These are phyloP conservation scores for Aechmea fasciata DNA, from an alignment of 176 grass and related monocot species.

Conservation along the genomic window DNA sequence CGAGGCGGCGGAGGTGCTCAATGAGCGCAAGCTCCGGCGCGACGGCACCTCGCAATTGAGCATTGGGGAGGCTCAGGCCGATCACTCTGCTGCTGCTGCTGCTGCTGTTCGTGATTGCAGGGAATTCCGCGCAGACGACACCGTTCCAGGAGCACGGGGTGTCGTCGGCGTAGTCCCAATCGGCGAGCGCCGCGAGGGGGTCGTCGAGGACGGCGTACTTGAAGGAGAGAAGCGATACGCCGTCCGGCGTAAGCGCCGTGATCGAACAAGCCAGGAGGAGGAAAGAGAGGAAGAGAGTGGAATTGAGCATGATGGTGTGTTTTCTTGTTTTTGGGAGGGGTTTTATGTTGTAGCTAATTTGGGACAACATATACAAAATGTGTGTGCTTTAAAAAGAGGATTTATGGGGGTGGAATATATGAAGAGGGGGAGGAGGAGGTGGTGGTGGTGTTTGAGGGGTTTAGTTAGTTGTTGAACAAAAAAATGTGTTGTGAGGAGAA, in stretches of 20 bases:
- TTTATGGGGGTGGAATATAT: too few relatives aligned
- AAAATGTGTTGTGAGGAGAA: too few relatives aligned
- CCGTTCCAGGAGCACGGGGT: slow-evolving; percentile 88
- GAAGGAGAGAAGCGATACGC: slow-evolving; percentile 56
- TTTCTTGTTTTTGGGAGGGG: background rate
- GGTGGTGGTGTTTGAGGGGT: too few relatives aligned
- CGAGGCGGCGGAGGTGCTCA: slow-evolving; percentile 76
- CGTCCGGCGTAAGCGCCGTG: slow-evolving; percentile 52
- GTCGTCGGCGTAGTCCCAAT: slow-evolving; percentile 52
- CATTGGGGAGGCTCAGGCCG: slow-evolving; percentile 61
- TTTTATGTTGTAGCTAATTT: slow-evolving; percentile 5
- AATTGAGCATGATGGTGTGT: background rate
- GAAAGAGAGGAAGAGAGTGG: slow-evolving; percentile 4
- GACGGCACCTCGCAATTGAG: slow-evolving; percentile 53
- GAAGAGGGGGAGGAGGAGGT: too few relatives aligned
- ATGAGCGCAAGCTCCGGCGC: slow-evolving; percentile 46
- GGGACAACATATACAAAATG: too few relatives aligned
- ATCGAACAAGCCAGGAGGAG: slow-evolving; percentile 15
- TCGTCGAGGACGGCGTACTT: slow-evolving; percentile 60
- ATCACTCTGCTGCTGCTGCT: slow-evolving; percentile 32
- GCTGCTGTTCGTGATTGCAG: slow-evolving; percentile 8
- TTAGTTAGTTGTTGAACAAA: too few relatives aligned
- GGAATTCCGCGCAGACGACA: slow-evolving; percentile 53
- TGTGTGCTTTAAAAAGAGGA: too few relatives aligned
- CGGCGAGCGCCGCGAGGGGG: slow-evolving; percentile 44